Evolutionary conservation across 208 protist genomes (phyloP).

Genomic region (Plasmodiophora brassicae): DNA sequence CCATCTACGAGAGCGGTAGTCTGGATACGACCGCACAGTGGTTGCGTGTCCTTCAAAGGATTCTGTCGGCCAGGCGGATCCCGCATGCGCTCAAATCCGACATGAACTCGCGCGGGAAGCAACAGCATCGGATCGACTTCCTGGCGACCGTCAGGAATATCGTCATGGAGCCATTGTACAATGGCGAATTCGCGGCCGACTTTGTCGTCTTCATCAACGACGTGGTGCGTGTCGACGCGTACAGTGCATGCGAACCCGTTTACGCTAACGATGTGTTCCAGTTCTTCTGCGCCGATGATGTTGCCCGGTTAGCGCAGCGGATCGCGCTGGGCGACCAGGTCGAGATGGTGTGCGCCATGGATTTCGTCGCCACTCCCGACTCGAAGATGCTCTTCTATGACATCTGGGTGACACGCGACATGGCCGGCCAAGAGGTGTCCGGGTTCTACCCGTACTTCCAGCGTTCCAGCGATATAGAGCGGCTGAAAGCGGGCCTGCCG

Average conservation of each 20-base stretch:
- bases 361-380: background rate
- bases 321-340: background rate
- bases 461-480: background rate
- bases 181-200: background rate
- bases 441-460: background rate
- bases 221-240: background rate
- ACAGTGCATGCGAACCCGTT: no score
- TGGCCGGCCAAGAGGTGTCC: background rate
- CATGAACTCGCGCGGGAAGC: background rate
- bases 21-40: background rate
- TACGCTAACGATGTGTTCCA: no score
- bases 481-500: background rate
- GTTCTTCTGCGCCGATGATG: slow-evolving; percentile 14
- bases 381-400: background rate
- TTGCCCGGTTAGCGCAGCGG: background rate
- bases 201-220: slow-evolving; percentile 27
- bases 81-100: background rate
- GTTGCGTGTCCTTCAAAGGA: background rate
- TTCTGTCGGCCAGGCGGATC: background rate
- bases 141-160: background rate
- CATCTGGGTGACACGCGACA: background rate
- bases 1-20: slow-evolving; percentile 20
- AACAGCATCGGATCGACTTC: slow-evolving; percentile 5
- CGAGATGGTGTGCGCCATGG: background rate
- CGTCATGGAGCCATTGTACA: slow-evolving; percentile 15